phyloP scores from a whole-genome alignment of 163 green algal genomes.

The Scenedesmus sp. region DNA sequence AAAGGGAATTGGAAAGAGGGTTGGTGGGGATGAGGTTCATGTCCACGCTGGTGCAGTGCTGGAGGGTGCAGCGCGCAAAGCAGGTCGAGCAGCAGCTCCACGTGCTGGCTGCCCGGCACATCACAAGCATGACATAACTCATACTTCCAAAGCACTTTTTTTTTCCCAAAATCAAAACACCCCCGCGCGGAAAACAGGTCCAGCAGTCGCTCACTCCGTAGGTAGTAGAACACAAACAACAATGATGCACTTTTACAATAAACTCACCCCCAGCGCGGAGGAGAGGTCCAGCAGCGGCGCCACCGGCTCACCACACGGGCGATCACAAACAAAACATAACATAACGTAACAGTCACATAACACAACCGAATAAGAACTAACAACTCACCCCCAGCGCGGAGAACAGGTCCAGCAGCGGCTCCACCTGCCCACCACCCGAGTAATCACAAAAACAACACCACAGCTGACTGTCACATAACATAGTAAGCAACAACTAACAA shows the following conservation, averaged over 20 bases:
- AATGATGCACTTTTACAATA: too few species aligned
- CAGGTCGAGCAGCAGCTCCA: slow-evolving; percentile 86
- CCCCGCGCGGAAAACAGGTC: slow-evolving; percentile 83
- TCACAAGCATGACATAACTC: too few species aligned
- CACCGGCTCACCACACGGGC: slow-evolving; percentile 56
- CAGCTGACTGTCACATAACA: too few species aligned
- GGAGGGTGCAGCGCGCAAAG: slow-evolving; percentile 70
- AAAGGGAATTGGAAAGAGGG: too few species aligned
- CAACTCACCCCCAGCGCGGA: slow-evolving; percentile 65
- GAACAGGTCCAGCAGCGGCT: slow-evolving; percentile 89
- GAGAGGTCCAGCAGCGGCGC: slow-evolving; percentile 89
- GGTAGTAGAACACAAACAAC: too few species aligned
- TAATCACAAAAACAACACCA: too few species aligned
- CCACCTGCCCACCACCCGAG: slow-evolving; percentile 57
- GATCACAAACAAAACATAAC: too few species aligned
- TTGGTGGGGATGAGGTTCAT: too few species aligned
- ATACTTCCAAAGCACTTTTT: slow-evolving; percentile 2
- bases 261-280: slow-evolving; percentile 65
- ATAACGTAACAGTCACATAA: too few species aligned
- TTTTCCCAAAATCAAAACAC: not conserved
- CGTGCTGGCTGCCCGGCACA: slow-evolving; percentile 47
- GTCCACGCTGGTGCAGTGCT: too few species aligned
- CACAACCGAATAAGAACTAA: not conserved
- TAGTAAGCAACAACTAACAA: not conserved
- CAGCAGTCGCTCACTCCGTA: slow-evolving; percentile 73